Evolutionary conservation across 345 rosid species (phyloP), one percentile per base, ranked within the genome.

Genomic region (Gossypium australe): DNA sequence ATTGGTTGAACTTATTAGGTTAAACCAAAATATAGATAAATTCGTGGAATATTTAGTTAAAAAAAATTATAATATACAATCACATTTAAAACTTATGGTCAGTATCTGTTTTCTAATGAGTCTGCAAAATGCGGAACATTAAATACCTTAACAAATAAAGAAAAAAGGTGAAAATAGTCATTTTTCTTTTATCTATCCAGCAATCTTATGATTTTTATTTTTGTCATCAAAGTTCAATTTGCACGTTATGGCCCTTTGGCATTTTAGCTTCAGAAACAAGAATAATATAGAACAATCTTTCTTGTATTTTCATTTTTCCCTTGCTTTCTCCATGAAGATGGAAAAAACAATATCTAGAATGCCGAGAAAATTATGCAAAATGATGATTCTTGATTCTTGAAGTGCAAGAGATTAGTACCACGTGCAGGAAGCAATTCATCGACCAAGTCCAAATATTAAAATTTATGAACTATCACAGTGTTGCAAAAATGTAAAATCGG

Each of bases 381-480:
- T 17, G 3, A 2, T 51, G 59, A 69, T 51, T 9, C 41, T 17
- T 51, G 73, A 51, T 51, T 41, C 53, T 18, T 82, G 75, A 71
- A 77, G 78, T 70, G 77, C 86, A 79, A 75, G 62, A 56, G 85
- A 69, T 29, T 29, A 13, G 20, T 27, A 61, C 16, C 66, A 29
- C 65, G 66, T 61, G 44, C 34, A n/a, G 8, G 18, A 61, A 58
- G 53, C 4, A 49, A 8, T 12, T 49, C 3, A 49, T 49, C 2
- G 1, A 13, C 5, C 38, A 24, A 58, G 14, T 58, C 13, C 6
- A 53, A n/a, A 17, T 17, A 53, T n/a, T 20, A 53, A n/a, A 53
- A 53, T 53, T 53, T 18, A 53, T 53, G 3, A 53, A n/a, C 10
- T 7, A 53, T n/a, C 24, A 53, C 11, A 29, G 7, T 34, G 11